Base-by-base conservation (phyloP, 2,329 filamentous ascomycete species). In the Cercospora sojina region DNA sequence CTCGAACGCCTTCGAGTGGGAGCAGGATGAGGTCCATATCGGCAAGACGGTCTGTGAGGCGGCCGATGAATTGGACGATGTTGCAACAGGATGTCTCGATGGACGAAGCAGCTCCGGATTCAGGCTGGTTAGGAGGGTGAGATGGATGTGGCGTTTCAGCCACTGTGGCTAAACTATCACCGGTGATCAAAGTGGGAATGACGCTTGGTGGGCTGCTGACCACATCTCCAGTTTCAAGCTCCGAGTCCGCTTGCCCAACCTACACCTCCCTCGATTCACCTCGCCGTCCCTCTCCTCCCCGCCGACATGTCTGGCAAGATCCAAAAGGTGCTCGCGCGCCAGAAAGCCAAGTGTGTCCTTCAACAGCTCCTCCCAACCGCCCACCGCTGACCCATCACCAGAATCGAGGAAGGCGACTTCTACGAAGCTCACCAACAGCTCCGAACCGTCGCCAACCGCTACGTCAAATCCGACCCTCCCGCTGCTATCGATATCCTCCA, bases 361-460 rank as follows among this genome's bases (percentile, higher is more conserved):
- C 25, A 13, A 23, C 38, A n/a, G 3, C 32, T 13, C 12, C 5
- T 41, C 49, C 35, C 20, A 32, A 4, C 25, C 18, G 10, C 9
- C 7, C 35, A 47, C 18, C 38, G 20, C 64, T 70, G 10, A 72
- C 38, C 67, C 58, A 65, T 41, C 35, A 13, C 49, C 53, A 91
- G 92, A 80, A 97, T 97, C 80, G 85, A 88, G 72, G 92, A 96
- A 80, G 94, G 93, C 75, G 90, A 95, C 78, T 97, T 88, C 85
- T 99, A 99, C 83, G 95, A 99, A 86, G 95, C 95, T 66, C 94
- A 98, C 82, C 95, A 99, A 80, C 95, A 99, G 83, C 92, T 97
- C 72, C 92, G 95, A 69, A 93, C 97, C 63, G 94, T 97, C 73
- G 93, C 93, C 68, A 90, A 92, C 43, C 93, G 96, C 65, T 96